These are phyloP conservation scores for Colletotrichum godetiae DNA, from an alignment of 2,329 filamentous ascomycete genomes.

Conservation along the genomic window DNA sequence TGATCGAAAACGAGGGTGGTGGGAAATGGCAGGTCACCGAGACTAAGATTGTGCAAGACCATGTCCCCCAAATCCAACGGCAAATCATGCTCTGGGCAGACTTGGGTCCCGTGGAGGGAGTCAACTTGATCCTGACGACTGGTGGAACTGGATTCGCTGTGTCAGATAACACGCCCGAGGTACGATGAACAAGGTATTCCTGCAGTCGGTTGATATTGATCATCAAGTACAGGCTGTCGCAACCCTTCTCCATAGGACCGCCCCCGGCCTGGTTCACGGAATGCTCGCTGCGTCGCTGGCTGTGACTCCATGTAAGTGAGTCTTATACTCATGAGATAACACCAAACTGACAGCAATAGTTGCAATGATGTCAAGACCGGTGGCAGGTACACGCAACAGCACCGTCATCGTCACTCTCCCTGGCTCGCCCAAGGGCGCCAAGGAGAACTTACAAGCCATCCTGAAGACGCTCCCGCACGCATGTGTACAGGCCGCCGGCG, in stretches of 20 bases:
- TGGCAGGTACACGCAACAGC: constrained; percentile 86
- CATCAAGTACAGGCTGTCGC: constrained; percentile 72
- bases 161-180: constrained; percentile 89
- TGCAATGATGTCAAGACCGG: constrained; percentile 95
- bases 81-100: constrained; percentile 81
- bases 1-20: constrained; percentile 74
- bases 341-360: constrained; percentile 64
- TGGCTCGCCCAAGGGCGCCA: constrained; percentile 94
- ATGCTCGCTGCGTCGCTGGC: constrained; percentile 89
- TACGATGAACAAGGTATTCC: constrained; percentile 46
- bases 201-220: not conserved
- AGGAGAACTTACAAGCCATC: constrained; percentile 90
- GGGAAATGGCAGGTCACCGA: constrained; percentile 78
- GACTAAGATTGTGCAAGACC: constrained; percentile 83
- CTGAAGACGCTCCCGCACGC: constrained; percentile 94
- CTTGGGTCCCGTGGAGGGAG: constrained; percentile 56
- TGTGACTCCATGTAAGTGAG: constrained; percentile 87
- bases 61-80: constrained; percentile 78
- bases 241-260: constrained; percentile 84
- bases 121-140: constrained; percentile 87
- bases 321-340: too few relatives aligned
- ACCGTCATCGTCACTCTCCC: constrained; percentile 90
- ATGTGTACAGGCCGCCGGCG: constrained; percentile 88
- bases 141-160: constrained; percentile 94
- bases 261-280: constrained; percentile 90